Evolutionary conservation across 202 grass and related monocot genomes (phyloP).

Genomic region (Setaria italica): DNA sequence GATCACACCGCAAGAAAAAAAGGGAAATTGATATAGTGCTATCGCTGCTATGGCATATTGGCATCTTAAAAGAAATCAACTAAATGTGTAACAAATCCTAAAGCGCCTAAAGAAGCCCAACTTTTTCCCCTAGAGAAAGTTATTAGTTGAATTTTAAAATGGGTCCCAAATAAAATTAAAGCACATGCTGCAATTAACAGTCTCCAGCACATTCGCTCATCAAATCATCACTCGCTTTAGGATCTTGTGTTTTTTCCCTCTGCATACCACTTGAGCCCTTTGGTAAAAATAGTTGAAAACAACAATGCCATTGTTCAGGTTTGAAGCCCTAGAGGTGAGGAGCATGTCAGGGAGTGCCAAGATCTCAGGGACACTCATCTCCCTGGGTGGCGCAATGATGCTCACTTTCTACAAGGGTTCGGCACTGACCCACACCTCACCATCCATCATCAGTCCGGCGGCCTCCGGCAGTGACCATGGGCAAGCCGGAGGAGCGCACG

Average conservation of each 20-base stretch:
- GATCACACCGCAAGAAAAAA: no score
- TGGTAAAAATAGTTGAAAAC: not conserved
- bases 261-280: not conserved
- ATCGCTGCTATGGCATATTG: not conserved
- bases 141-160: not conserved
- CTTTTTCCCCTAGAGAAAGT: slow-evolving; percentile 11
- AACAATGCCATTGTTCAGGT: slow-evolving; percentile 33
- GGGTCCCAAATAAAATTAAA: not conserved
- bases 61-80: slow-evolving; percentile 3
- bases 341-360: slow-evolving; percentile 73
- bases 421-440: slow-evolving; percentile 40
- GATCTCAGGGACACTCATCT: slow-evolving; percentile 65
- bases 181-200: not conserved
- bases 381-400: slow-evolving; percentile 66
- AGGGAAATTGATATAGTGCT: no score
- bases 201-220: slow-evolving; percentile 10
- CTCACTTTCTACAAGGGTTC: slow-evolving; percentile 79
- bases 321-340: slow-evolving; percentile 68
- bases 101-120: not conserved
- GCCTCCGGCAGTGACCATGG: not conserved
- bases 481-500: slow-evolving; percentile 19
- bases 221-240: not conserved
- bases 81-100: not conserved
- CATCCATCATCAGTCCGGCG: not conserved
- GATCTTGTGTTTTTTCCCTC: not conserved